phyloP scores from a whole-genome alignment of 768 basidiomycete genomes.

The Boletellus emodensis region DNA sequence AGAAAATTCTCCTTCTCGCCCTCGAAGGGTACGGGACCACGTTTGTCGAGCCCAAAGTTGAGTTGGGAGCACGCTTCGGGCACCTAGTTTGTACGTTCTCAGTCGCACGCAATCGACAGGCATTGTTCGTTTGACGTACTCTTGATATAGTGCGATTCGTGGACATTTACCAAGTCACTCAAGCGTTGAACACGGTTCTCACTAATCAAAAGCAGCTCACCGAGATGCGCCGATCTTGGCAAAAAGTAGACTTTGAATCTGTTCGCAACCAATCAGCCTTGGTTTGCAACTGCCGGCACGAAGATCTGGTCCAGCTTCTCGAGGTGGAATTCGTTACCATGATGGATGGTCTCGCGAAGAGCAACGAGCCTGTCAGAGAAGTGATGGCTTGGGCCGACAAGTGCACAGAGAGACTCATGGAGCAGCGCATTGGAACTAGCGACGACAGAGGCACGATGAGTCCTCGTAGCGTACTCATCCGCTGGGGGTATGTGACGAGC shows the following conservation, averaged over 20 bases:
- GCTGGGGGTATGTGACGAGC: conserved; percentile 91
- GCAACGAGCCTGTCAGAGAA: conserved; percentile 75
- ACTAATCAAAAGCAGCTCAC: conserved; percentile 80
- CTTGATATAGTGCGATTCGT: conserved; percentile 70
- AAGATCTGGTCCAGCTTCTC: conserved; percentile 79
- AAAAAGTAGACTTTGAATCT: conserved; percentile 85
- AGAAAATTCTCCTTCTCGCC: conserved; percentile 78
- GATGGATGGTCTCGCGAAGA: conserved; percentile 68
- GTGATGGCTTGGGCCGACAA: conserved; percentile 92
- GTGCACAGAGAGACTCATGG: conserved; percentile 82
- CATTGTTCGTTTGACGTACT: conserved; percentile 7
- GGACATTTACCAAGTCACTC: conserved; percentile 89
- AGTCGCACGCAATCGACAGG: neutral
- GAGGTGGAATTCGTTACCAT: conserved; percentile 82
- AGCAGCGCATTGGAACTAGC: conserved; percentile 51
- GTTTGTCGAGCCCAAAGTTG: conserved; percentile 89
- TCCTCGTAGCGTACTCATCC: conserved; percentile 81
- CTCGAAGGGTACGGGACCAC: conserved; percentile 82
- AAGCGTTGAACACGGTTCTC: conserved; percentile 83
- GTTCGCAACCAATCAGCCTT: conserved; percentile 90
- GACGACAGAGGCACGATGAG: conserved; percentile 82
- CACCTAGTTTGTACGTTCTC: conserved; percentile 76
- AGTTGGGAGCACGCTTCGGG: conserved; percentile 85
- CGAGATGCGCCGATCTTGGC: conserved; percentile 87
- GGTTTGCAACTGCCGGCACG: conserved; percentile 90